Evolutionary conservation across 345 rosid species (phyloP).

Genomic region (Carallia pectinifolia): DNA sequence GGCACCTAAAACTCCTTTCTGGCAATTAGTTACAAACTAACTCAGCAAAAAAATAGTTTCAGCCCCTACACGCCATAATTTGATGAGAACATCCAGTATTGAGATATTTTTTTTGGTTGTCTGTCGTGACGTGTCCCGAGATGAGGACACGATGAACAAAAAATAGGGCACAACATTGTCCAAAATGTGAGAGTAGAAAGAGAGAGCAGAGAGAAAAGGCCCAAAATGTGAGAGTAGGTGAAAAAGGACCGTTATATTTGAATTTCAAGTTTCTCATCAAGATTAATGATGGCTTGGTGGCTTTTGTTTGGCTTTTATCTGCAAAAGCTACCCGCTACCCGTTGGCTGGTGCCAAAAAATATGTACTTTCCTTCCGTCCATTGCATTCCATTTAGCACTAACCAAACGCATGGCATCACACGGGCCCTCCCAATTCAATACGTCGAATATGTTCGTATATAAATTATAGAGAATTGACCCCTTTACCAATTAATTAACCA

Average conservation of each 20-base stretch:
- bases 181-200: no score
- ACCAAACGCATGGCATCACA: neutral
- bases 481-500: neutral
- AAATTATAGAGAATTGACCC: neutral
- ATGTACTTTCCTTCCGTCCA: neutral
- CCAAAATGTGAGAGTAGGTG: neutral
- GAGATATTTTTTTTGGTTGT: no score
- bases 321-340: neutral
- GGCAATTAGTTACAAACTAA: no score
- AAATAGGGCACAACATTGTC: no score
- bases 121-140: no score
- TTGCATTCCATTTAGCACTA: neutral
- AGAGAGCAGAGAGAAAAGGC: neutral
- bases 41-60: no score
- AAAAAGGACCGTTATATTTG: slow-evolving; percentile 44
- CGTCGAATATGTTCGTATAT: neutral
- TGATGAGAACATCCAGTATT: no score
- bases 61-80: no score
- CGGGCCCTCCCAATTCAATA: neutral
- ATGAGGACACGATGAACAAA: no score
- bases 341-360: no score
- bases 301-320: slow-evolving; percentile 15
- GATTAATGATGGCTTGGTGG: slow-evolving; percentile 9
- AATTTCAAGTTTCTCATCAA: slow-evolving; percentile 30
- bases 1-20: no score